Evolutionary conservation across 768 basidiomycete genomes (phyloP).

Genomic region (Suillus paluster): DNA sequence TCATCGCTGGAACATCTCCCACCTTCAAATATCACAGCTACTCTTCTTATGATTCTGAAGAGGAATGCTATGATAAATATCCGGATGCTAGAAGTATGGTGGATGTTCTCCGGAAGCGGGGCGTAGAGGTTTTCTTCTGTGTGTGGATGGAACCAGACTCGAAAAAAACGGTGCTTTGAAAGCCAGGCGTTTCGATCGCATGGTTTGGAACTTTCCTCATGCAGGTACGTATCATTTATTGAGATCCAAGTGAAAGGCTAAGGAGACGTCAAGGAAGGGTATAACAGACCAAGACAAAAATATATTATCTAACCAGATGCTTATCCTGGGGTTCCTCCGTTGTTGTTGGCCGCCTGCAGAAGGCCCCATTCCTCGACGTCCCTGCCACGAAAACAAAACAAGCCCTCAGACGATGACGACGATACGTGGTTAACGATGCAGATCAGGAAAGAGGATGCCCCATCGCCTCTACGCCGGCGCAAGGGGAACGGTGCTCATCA

Average conservation of each 20-base stretch:
- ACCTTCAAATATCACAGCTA: constrained; percentile 76
- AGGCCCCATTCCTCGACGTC: constrained; percentile 59
- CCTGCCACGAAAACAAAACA: constrained; percentile 48
- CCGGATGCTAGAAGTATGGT: constrained; percentile 71
- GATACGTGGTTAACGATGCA: constrained; percentile 34
- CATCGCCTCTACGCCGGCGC: constrained; percentile 9
- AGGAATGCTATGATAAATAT: constrained; percentile 82
- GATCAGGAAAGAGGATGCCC: constrained; percentile 19
- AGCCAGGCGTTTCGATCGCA: constrained; percentile 69
- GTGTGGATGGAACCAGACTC: constrained; percentile 83
- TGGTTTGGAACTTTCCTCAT: constrained; percentile 98
- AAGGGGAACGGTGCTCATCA: constrained; percentile 83
- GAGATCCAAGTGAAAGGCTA: constrained; percentile 7
- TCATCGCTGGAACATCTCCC: constrained; percentile 55
- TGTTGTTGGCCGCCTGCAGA: constrained; percentile 53
- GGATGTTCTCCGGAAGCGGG: constrained; percentile 52
- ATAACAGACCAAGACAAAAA: constrained; percentile 95
- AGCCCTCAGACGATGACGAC: constrained; percentile 37
- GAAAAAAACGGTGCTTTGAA: constrained; percentile 62
- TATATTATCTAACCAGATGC: constrained; percentile 84
- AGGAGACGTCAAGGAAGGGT: constrained; percentile 58
- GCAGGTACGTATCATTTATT: constrained; percentile 68
- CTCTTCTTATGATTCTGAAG: constrained; percentile 83
- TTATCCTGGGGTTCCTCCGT: constrained; percentile 82
- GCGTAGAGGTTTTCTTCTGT: constrained; percentile 77